Base-by-base conservation (phyloP, 192 early-diverging fungal genomes). In the Coemansia sp. region DNA sequence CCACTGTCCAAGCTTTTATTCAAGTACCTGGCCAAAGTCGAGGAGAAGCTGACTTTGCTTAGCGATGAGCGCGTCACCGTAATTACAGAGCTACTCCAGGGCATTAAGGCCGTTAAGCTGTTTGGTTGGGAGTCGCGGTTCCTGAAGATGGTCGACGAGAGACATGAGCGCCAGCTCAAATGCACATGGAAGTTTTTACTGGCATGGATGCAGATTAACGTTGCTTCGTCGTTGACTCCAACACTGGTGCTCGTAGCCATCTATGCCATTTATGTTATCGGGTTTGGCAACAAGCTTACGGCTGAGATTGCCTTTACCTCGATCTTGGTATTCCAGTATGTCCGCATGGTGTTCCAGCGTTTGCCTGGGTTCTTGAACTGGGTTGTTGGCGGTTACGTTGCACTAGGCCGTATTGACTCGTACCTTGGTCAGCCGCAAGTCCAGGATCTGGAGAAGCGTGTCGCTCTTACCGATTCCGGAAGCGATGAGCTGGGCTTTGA, bases 71-170 rank as follows among this genome's bases (percentile, higher is more conserved):
- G 94, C 14, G 75, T 95, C 27, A 84, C 86, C 34, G 72, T 85
- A 32, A 87, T 92, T 38, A 94, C 91, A 57, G 94, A 96, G 74
- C 78, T 92, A 25, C 70, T 94, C 15, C 85, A 92, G 74, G 94
- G 92, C 42, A 95, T 97, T 45, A 86, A 93, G 27, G 90, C 94
- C 42, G 88, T 98, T 51, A 98, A 98, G 72, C 90, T 97, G 71
- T 92, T 93, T 77, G 91, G 89, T 25, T 94, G 93, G 88, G 92
- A 93, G 75, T 63, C 82, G 23, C 84, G 85, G 58, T 94, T 98
- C 67, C 61, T 87, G 50, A 79, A 84, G 27, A 86, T 88, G 51
- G 80, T 96, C 17, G 84, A 87, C 25, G 82, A 79, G 32, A 76
- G 85, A 14, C 85, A 91, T 62, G 86, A 88, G 62, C 75, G 75